These are phyloP conservation scores for Rhodofomes roseus DNA, from an alignment of 1,284 basidiomycete genomes.

Conservation along the genomic window DNA sequence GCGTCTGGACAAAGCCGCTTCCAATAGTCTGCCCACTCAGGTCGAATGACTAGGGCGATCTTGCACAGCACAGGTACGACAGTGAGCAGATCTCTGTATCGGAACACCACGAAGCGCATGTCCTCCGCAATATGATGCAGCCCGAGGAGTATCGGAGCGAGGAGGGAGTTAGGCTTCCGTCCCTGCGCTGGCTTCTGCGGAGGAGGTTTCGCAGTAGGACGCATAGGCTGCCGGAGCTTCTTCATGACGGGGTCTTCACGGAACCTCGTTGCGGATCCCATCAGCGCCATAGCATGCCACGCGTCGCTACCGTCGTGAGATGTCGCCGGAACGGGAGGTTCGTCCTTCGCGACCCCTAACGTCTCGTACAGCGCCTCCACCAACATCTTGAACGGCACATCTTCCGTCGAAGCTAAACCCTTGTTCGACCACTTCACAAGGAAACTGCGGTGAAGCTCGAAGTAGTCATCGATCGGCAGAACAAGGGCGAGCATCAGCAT, in stretches of 20 bases:
- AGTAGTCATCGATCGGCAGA: conserved; percentile 52
- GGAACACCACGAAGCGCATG: conserved; percentile 50
- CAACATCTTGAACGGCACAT: conserved; percentile 56
- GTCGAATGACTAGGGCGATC: conserved; percentile 63
- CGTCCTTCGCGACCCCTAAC: conserved; percentile 31
- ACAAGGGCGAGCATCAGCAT: conserved; percentile 60
- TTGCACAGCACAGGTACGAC: conserved; percentile 65
- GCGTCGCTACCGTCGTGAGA: conserved; percentile 6
- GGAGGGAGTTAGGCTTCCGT: conserved; percentile 35
- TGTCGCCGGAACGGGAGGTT: not conserved
- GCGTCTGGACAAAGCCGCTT: conserved; percentile 67
- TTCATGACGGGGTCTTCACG: conserved; percentile 56
- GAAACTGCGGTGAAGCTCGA: conserved; percentile 53
- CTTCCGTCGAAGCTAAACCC: conserved; percentile 38
- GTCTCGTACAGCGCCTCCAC: conserved; percentile 44
- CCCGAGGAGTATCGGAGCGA: conserved; percentile 58
- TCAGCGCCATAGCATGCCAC: conserved; percentile 35
- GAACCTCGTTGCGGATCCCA: conserved; percentile 41
- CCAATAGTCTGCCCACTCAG: conserved; percentile 90
- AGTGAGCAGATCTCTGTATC: conserved; percentile 50
- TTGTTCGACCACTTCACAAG: conserved; percentile 51
- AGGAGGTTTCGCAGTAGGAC: not conserved
- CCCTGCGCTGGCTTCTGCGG: conserved; percentile 3
- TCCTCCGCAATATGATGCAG: conserved; percentile 79
- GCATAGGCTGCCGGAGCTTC: conserved; percentile 38